These are phyloP conservation scores for Leccinum variicolor DNA, from an alignment of 768 basidiomycete species.

Conservation along the genomic window DNA sequence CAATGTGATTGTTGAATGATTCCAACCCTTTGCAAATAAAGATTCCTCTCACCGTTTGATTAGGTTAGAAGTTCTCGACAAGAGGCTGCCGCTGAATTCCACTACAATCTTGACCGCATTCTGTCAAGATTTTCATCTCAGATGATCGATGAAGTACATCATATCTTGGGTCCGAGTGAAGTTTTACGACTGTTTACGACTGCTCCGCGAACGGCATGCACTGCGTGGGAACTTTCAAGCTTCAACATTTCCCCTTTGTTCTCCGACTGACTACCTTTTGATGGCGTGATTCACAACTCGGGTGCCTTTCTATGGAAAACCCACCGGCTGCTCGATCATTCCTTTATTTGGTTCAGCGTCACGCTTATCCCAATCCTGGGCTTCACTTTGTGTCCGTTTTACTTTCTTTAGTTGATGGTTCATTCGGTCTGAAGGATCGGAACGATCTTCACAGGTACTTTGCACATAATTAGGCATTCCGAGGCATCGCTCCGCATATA, in stretches of 20 bases:
- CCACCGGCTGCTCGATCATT: no score
- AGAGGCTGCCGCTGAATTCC: no score
- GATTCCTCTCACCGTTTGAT: no score
- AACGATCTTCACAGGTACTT: slow-evolving; percentile 15
- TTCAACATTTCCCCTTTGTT: no score
- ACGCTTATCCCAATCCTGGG: no score
- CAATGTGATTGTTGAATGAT: no score
- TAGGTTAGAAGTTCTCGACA: background rate
- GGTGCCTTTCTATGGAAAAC: no score
- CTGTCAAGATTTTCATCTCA: slow-evolving; percentile 1
- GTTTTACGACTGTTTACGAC: slow-evolving; percentile 11
- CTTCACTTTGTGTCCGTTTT: no score
- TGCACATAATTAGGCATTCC: slow-evolving; percentile 21
- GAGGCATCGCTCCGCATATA: slow-evolving; percentile 3
- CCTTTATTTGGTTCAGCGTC: no score
- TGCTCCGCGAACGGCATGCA: background rate
- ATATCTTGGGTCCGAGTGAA: slow-evolving; percentile 13
- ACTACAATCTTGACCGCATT: no score
- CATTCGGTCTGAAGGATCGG: slow-evolving; percentile 20
- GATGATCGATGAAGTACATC: slow-evolving; percentile 21
- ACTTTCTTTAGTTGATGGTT: slow-evolving; percentile 24
- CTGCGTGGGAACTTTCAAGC: no score
- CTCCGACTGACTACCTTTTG: background rate
- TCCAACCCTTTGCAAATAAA: no score
- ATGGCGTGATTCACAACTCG: background rate